Evolutionary conservation across 495 filamentous ascomycete genomes (phyloP), one percentile per base, ranked within the genome.

Genomic region (Chaetomium fimeti): DNA sequence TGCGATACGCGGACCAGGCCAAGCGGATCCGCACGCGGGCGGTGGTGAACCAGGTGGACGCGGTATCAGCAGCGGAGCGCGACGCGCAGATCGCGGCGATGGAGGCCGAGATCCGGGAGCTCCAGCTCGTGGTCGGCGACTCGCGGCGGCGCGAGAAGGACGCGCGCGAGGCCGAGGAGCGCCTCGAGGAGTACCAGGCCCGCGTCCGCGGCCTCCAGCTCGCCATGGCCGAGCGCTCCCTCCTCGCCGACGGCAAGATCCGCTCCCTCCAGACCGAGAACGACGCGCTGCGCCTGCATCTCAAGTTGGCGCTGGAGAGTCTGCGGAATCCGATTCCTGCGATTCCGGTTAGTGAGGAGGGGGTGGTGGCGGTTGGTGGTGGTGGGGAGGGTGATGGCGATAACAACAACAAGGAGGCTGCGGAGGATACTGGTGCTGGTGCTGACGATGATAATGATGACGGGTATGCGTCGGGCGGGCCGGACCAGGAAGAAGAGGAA

Each of bases 11-110:
- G 36, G 93, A 98, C 77, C 95, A 98, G 77, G 94, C 94, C 57
- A 98, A 98, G 80, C 88, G 88, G 38, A 98, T 98, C 76, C 92
- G 93, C 69, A 98, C 92, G n/a, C 89, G 90, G 27, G 94, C 95
- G n/a, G 86, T 89, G 29, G 90, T 96, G 68, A 98, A 98, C 79
- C 90, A 97, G 78, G 32, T 59, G 32, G 93, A 97, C 74, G 86
- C 88, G 69, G 83, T 97, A 64, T 90, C 87, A 22, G 83, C 88
- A 20, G 93, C 92, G 3, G 89, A 97, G 77, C 88, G 95, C 63
- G 94, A 98, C 75, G 90, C 89, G 20, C 91, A 97, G 78, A 97
- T 98, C 67, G 82, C 84, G 0, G 90, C 91, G 62, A 97, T 98
- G 94, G 88, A 90, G 8, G 92, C 93, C 69, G 93, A 92, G 62